Base-by-base conservation (phyloP, 306 rosid genomes). In the Lagenaria siceraria region DNA sequence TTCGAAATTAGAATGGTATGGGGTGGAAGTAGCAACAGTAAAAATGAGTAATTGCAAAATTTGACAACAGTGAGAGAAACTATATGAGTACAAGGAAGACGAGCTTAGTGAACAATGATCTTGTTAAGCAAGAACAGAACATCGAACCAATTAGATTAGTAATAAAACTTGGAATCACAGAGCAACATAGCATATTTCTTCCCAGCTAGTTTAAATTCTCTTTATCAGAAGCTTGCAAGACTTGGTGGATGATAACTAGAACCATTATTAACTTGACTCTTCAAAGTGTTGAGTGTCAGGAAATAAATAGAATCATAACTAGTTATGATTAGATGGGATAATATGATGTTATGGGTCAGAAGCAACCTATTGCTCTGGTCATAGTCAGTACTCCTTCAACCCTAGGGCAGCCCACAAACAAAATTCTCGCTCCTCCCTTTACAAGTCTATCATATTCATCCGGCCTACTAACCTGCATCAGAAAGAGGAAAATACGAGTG, bases 301-400 rank as follows among this genome's bases (percentile, higher is more conserved):
- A 70, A 46, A 40, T n/a, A 1, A 42, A n/a, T 21, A 68, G 33
- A 68, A 24, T 13, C 54, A 21, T 40, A 40, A 42, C 18, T 40
- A 40, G 10, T 40, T 69, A 43, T 21, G 35, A 42, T 35, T 42
- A 10, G n/a, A 69, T 60, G 58, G 60, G 22, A 72, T n/a, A 42
- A 31, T 10, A 27, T 27, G 63, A 51, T 31, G 63, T 31, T 52
- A 10, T 29, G 40, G n/a, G 49, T 74, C 14, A 59, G 73, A 72
- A 24, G 11, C 61, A 62, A 84, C 84, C 80, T 78, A 80, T 74
- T 8, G 87, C 75, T 80, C 84, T 60, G 19, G 84, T 72, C 87
- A 84, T 78, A 7, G 75, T 40, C 10, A 84, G 80, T 73, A 80
- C 55, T 35, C 82, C 84, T 62, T 80, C 80, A 3, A 84, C 82